Evolutionary conservation across 257 asterid genomes (phyloP), one percentile per base, ranked within the genome.

Genomic region (Solanum pimpinellifolium): DNA sequence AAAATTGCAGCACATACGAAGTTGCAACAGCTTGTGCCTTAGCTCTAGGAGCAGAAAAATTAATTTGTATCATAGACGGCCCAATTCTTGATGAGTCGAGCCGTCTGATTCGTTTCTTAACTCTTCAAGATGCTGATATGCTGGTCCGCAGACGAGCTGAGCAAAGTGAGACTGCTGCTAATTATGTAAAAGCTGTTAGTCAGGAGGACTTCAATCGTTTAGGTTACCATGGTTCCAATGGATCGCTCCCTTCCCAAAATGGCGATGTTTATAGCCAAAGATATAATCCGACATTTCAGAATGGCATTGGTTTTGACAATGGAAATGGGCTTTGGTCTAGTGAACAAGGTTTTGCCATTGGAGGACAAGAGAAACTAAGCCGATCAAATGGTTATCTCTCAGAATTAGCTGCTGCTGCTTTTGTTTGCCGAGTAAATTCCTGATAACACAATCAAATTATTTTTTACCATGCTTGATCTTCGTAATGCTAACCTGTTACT

Each of bases 381-480:
- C 92, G 97, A 33, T 91, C 90, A 89, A 90, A 93, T 89, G 99
- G 99, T 84, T 95, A 95, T 90, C 94, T 94, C 76, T 95, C 98
- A n/a, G 99, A 97, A 88, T 88, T 97, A 90, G 99, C 98, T 56
- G 99, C 99, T 35, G 99, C 99, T 75, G 97, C 99, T 85, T 97
- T 95, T 93, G 99, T 96, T 88, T 97, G 99, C 92, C 94, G 95
- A 91, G 99, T 97, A 87, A 87, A 95, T 88, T 25, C 44, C 69
- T n/a, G 23, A 77, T n/a, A 46, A 14, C 84, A 78, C 20, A 56
- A 18, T 56, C n/a, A 4, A 56, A 56, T 56, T 59, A 59, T 8
- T 20, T 59, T 11, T 74, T 74, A 39, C 69, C 44, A 18, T 81
- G 69, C 20, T 80, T 80, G 44, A 41, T 80, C 42, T 29, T 80